Evolutionary conservation across 768 basidiomycete genomes (phyloP), one percentile per base, ranked within the genome.

Genomic region (Hygrocybe punicea): DNA sequence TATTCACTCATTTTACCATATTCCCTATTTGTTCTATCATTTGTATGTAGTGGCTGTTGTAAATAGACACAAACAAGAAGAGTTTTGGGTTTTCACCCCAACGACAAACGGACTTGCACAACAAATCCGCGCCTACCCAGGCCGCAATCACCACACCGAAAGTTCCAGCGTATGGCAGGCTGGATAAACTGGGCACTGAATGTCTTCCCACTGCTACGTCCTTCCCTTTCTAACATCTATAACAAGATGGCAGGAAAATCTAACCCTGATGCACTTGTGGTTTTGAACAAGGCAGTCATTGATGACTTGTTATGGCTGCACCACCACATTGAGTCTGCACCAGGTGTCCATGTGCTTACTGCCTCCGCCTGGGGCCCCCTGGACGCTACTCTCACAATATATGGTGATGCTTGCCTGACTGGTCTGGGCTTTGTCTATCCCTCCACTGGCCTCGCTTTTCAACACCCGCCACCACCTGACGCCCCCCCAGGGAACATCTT

Each of bases 131-230:
- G n/a, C n/a, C n/a, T n/a, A n/a, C n/a, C n/a, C n/a, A n/a, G n/a
- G n/a, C n/a, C n/a, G n/a, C n/a, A n/a, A n/a, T n/a, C n/a, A n/a
- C n/a, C n/a, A n/a, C n/a, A n/a, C n/a, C n/a, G n/a, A n/a, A 63
- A 73, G 0, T 77, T 68, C 19, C 73, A 73, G 47, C 40, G 42
- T 0, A 53, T 78, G 2, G 68, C 67, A 0, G 77, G 78, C 0
- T 73, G 67, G 60, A 39, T 73, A 9, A 79, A 77, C 54, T 80
- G 78, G 76, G 53, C 62, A 0, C 61, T 78, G 34, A 77, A 78
- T 50, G 71, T 74, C 2, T 71, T 59, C 24, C 73, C 74, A 0
- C 58, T 72, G 0, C 57, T 73, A 0, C 59, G 63, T 0, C 76
- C 74, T 0, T 63, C 56, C 2, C 63, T 77, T 3, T 60, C 46